Percentiles rank a stretch among this genome's conserved stretches.
Conservation (phyloP, 2,329 filamentous ascomycete species). For the Thermoascus crustaceus region DNA sequence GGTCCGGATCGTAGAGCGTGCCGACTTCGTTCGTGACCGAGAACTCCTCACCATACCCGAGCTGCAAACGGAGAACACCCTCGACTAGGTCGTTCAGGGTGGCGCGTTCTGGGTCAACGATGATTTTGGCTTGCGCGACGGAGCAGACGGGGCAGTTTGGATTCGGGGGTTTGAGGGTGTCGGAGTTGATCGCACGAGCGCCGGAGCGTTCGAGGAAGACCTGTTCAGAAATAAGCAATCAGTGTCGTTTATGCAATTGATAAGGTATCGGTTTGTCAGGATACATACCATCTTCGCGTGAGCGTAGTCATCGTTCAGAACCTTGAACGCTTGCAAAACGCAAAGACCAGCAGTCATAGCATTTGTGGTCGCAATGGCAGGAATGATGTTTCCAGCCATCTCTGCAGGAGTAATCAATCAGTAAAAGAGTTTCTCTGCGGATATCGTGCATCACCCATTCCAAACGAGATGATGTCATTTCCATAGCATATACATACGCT, state of each 20-base stretch:
- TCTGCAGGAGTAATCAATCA: slow-evolving; percentile 41
- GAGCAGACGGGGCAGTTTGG: slow-evolving; percentile 77
- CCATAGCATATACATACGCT: slow-evolving; percentile 44
- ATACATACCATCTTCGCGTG: slow-evolving; percentile 62
- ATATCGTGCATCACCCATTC: too few species aligned
- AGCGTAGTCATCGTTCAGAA: slow-evolving; percentile 63
- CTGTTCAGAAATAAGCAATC: slow-evolving; percentile 27
- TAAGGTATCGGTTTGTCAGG: slow-evolving; percentile 2
- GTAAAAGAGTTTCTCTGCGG: too few species aligned
- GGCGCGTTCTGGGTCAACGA: slow-evolving; percentile 61
- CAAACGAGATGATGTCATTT: too few species aligned
- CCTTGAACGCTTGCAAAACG: slow-evolving; percentile 86
- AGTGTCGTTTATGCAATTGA: background rate
- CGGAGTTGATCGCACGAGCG: slow-evolving; percentile 51
- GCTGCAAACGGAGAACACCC: slow-evolving; percentile 57
- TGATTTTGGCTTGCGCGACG: slow-evolving; percentile 58
- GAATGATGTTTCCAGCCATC: slow-evolving; percentile 99
- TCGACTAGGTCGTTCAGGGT: slow-evolving; percentile 75
- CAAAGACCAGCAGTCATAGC: slow-evolving; percentile 91
- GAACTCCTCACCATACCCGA: slow-evolving; percentile 76
- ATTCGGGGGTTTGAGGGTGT: slow-evolving; percentile 57
- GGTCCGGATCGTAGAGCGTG: slow-evolving; percentile 81
- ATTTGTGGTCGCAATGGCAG: slow-evolving; percentile 95
- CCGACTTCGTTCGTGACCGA: slow-evolving; percentile 65
- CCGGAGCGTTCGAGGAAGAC: slow-evolving; percentile 67